Evolutionary conservation across 2,329 filamentous ascomycete species (phyloP).

Genomic region (Nemania abortiva): DNA sequence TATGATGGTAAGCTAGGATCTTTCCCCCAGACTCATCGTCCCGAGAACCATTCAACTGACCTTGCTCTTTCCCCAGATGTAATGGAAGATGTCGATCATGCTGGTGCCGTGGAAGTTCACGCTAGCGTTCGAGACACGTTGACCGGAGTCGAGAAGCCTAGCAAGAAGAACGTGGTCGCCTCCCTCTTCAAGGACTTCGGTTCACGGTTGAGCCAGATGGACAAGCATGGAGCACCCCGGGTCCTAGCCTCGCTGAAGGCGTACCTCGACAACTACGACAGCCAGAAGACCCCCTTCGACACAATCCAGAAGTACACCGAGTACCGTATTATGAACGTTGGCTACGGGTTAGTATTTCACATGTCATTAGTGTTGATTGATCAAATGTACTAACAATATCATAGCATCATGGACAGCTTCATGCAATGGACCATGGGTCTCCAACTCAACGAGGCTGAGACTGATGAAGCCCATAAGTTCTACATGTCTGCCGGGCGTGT

Average conservation of each 20-base stretch:
- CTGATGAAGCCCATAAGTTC: slow-evolving; percentile 38
- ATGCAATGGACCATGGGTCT: slow-evolving; percentile 43
- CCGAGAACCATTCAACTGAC: slow-evolving; percentile 11
- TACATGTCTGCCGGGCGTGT: slow-evolving; percentile 42
- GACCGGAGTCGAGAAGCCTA: slow-evolving; percentile 25
- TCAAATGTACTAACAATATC: slow-evolving; percentile 8
- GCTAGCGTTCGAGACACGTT: slow-evolving; percentile 38
- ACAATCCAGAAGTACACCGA: slow-evolving; percentile 43
- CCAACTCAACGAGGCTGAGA: slow-evolving; percentile 41
- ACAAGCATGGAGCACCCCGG: slow-evolving; percentile 37
- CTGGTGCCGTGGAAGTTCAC: slow-evolving; percentile 35
- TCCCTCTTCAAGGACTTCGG: slow-evolving; percentile 40
- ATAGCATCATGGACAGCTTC: slow-evolving; percentile 43
- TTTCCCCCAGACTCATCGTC: background rate
- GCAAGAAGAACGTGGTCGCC: slow-evolving; percentile 38
- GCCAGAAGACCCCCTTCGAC: slow-evolving; percentile 40
- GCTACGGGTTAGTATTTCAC: slow-evolving; percentile 36
- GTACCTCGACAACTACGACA: slow-evolving; percentile 44
- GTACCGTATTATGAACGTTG: slow-evolving; percentile 42
- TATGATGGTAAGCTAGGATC: slow-evolving; percentile 40
- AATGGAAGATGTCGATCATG: slow-evolving; percentile 41
- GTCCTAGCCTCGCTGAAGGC: slow-evolving; percentile 38
- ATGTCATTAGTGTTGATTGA: background rate
- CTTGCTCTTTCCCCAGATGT: slow-evolving; percentile 32
- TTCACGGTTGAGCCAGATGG: slow-evolving; percentile 37